Evolutionary conservation across 1,139 yeast genomes (phyloP).

Genomic region (Yamadazyma friedrichii): DNA sequence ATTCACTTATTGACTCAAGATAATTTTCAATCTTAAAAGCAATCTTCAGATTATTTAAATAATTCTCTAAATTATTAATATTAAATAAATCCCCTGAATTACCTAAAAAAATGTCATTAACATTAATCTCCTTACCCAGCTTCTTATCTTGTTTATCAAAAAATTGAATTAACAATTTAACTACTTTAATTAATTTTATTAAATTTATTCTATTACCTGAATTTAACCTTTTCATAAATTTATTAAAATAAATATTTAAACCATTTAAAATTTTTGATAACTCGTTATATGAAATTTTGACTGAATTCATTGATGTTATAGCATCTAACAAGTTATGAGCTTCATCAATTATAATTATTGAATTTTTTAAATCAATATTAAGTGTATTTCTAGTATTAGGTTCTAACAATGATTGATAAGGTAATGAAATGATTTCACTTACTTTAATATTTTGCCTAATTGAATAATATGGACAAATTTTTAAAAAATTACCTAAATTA

Average conservation of each 20-base stretch:
- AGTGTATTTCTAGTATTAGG: slow-evolving; percentile 60
- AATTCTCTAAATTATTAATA: slow-evolving; percentile 63
- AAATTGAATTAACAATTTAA: slow-evolving; percentile 51
- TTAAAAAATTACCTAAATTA: slow-evolving; percentile 52
- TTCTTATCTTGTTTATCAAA: slow-evolving; percentile 25
- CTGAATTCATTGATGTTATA: slow-evolving; percentile 67
- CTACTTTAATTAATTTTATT: slow-evolving; percentile 59
- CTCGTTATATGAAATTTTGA: slow-evolving; percentile 52
- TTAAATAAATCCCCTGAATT: slow-evolving; percentile 73
- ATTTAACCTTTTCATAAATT: slow-evolving; percentile 62
- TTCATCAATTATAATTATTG: slow-evolving; percentile 83
- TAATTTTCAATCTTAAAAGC: slow-evolving; percentile 84
- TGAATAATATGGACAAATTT: slow-evolving; percentile 83
- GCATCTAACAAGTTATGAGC: slow-evolving; percentile 89
- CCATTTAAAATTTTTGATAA: slow-evolving; percentile 43
- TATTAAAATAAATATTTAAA: slow-evolving; percentile 53
- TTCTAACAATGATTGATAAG: slow-evolving; percentile 78
- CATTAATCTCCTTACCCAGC: slow-evolving; percentile 55
- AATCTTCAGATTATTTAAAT: slow-evolving; percentile 65
- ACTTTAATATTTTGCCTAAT: slow-evolving; percentile 53
- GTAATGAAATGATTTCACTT: slow-evolving; percentile 78
- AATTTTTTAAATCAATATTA: slow-evolving; percentile 56
- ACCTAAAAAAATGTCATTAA: slow-evolving; percentile 52
- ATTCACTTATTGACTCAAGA: slow-evolving; percentile 36
- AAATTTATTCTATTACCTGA: slow-evolving; percentile 75